Evolutionary conservation across 1,284 basidiomycete genomes (phyloP).

Genomic region (Tylopilus orsonianus): DNA sequence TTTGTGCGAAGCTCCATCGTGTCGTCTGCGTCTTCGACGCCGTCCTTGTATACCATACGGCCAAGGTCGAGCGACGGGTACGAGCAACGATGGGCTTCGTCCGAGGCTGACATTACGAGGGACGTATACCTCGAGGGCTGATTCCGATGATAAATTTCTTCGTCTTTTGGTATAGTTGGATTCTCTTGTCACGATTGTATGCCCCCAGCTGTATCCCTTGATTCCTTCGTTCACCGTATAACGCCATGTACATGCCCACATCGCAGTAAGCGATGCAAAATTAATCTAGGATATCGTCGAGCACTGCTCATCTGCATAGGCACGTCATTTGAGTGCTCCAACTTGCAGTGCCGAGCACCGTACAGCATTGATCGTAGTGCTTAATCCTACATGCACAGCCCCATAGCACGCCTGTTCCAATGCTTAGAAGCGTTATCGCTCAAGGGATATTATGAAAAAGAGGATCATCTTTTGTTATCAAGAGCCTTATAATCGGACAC

Average conservation of each 20-base stretch:
- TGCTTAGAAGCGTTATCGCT: too few relatives aligned
- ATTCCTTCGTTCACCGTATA: not conserved
- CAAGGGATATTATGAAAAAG: too few relatives aligned
- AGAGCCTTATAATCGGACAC: too few relatives aligned
- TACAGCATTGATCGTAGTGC: too few relatives aligned
- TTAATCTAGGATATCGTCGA: not conserved
- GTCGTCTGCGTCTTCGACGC: not conserved
- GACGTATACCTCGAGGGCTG: conserved; percentile 17
- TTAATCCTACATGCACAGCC: too few relatives aligned
- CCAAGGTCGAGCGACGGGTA: conserved; percentile 5
- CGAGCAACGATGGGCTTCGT: conserved; percentile 28
- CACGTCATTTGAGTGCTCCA: too few relatives aligned
- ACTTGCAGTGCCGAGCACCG: too few relatives aligned
- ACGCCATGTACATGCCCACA: not conserved
- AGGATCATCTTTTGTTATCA: too few relatives aligned
- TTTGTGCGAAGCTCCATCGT: conserved; percentile 4
- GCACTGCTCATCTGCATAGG: too few relatives aligned
- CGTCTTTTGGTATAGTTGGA: conserved; percentile 1
- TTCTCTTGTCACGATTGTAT: not conserved
- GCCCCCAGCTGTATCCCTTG: conserved; percentile 13
- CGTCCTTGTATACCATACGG: not conserved
- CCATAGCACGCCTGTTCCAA: too few relatives aligned
- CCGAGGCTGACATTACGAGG: conserved; percentile 26
- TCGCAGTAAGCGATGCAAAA: not conserved
- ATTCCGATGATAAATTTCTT: conserved; percentile 10